Percentiles rank a stretch among this genome's conserved stretches.
Evolutionary conservation across 257 asterid species (phyloP).

Genomic region (Penstemon davidsonii): DNA sequence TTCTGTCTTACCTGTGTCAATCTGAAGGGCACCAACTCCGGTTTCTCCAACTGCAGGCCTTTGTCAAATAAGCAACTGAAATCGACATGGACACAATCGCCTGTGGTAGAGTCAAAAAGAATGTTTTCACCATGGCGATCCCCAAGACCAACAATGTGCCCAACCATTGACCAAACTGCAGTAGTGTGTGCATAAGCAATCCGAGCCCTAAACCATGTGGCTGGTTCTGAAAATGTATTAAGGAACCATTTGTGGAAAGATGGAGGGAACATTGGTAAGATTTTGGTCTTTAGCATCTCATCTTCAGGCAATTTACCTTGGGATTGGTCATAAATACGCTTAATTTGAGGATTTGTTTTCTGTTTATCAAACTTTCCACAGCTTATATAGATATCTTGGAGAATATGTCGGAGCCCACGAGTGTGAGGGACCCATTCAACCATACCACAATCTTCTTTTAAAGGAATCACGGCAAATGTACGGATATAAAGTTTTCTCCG

Average conservation of each 20-base stretch:
- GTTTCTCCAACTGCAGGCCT: conserved; percentile 94
- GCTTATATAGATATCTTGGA: conserved; percentile 89
- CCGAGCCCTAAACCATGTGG: conserved; percentile 98
- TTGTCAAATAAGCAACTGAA: conserved; percentile 98
- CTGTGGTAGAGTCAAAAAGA: conserved; percentile 93
- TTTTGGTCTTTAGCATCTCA: conserved; percentile 78
- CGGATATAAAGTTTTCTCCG: conserved; percentile 94
- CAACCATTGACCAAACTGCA: conserved; percentile 99
- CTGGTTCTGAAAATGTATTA: conserved; percentile 95
- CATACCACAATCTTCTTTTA: conserved; percentile 99
- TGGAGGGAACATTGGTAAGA: conserved; percentile 96
- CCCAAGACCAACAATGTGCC: conserved; percentile 99
- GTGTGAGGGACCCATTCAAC: conserved; percentile 99
- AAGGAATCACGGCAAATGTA: conserved; percentile 92
- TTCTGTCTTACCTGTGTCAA: conserved; percentile 75
- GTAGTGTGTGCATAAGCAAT: conserved; percentile 91
- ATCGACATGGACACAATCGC: conserved; percentile 98
- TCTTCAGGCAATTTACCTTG: conserved; percentile 83
- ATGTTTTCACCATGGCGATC: conserved; percentile 98
- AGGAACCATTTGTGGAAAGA: conserved; percentile 92
- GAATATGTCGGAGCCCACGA: conserved; percentile 90
- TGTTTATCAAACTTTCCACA: conserved; percentile 90
- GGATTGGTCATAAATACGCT: conserved; percentile 88
- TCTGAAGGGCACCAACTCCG: conserved; percentile 97
- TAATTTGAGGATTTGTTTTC: conserved; percentile 86